phyloP scores from a whole-genome alignment of 2,329 filamentous ascomycete species.

The Phyllosticta citribraziliensis region DNA sequence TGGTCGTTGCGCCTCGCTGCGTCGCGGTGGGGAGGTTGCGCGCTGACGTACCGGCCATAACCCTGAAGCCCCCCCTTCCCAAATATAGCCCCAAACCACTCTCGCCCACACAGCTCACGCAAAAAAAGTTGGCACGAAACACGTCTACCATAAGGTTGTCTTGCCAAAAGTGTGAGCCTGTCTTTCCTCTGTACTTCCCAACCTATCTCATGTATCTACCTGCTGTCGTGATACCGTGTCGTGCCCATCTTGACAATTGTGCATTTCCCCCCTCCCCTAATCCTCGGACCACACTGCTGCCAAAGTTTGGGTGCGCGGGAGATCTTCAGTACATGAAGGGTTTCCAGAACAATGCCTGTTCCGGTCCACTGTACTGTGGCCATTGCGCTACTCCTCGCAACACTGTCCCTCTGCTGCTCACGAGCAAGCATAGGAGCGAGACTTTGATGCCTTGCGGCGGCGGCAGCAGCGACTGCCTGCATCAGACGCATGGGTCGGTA shows the following conservation, averaged over 20 bases:
- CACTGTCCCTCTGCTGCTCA: not conserved
- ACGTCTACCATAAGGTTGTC: not conserved
- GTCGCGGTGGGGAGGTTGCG: not conserved
- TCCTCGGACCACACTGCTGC: not conserved
- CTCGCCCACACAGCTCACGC: not conserved
- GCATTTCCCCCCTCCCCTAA: not conserved
- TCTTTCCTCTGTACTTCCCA: not conserved
- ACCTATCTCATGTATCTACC: not conserved
- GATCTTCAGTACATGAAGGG: constrained; percentile 5
- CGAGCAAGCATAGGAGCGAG: not conserved
- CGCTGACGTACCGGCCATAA: not conserved
- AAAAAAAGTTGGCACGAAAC: not conserved
- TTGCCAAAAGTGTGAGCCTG: not conserved
- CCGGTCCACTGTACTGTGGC: constrained; percentile 6
- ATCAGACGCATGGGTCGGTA: not conserved
- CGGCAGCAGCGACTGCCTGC: not conserved
- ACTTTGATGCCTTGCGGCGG: not conserved
- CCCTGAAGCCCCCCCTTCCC: not conserved
- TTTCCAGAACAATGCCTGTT: constrained; percentile 9
- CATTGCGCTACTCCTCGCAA: constrained; percentile 2
- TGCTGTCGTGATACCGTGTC: not conserved
- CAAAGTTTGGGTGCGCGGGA: constrained; percentile 4
- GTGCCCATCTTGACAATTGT: not conserved
- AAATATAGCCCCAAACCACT: not conserved
- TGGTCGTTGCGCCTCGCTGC: not conserved